A percentile compares a stretch with the other conserved stretches of the same genome.
phyloP scores from a whole-genome alignment of 2,329 filamentous ascomycete species.

The Bipolaris bicolor region DNA sequence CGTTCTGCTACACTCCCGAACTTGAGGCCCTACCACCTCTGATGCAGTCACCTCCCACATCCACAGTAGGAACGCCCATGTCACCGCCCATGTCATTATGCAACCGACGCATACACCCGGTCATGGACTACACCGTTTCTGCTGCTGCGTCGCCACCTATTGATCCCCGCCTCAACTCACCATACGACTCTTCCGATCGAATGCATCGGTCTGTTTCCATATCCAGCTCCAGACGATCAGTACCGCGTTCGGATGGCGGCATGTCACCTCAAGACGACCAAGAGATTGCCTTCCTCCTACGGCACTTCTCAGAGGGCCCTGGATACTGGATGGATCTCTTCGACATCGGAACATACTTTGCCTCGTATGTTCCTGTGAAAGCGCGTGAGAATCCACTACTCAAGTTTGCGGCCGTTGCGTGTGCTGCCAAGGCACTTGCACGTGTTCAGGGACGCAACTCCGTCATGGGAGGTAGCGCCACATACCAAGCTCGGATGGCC shows the following conservation, averaged over 20 bases:
- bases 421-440: slow-evolving; percentile 66
- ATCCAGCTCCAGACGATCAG: slow-evolving; percentile 33
- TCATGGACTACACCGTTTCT: slow-evolving; percentile 50
- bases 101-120: slow-evolving; percentile 61
- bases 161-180: slow-evolving; percentile 43
- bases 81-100: slow-evolving; percentile 55
- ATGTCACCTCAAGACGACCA: slow-evolving; percentile 52
- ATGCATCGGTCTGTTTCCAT: slow-evolving; percentile 34
- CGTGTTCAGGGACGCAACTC: slow-evolving; percentile 61
- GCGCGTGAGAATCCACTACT: slow-evolving; percentile 59
- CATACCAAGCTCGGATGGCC: slow-evolving; percentile 59
- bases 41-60: slow-evolving; percentile 41
- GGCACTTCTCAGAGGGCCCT: slow-evolving; percentile 65
- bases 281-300: slow-evolving; percentile 64
- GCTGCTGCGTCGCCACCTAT: slow-evolving; percentile 43
- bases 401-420: slow-evolving; percentile 64
- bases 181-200: slow-evolving; percentile 37
- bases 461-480: slow-evolving; percentile 56
- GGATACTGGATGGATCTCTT: slow-evolving; percentile 67
- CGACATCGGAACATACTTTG: slow-evolving; percentile 64
- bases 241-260: slow-evolving; percentile 30
- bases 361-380: slow-evolving; percentile 64
- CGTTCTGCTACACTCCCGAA: slow-evolving; percentile 38
- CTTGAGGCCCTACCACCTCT: slow-evolving; percentile 37
- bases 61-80: slow-evolving; percentile 38